Percentiles rank a stretch among this genome's conserved stretches.
Conservation (phyloP, 192 early-diverging fungal genomes). For the Coemansia sp. region DNA sequence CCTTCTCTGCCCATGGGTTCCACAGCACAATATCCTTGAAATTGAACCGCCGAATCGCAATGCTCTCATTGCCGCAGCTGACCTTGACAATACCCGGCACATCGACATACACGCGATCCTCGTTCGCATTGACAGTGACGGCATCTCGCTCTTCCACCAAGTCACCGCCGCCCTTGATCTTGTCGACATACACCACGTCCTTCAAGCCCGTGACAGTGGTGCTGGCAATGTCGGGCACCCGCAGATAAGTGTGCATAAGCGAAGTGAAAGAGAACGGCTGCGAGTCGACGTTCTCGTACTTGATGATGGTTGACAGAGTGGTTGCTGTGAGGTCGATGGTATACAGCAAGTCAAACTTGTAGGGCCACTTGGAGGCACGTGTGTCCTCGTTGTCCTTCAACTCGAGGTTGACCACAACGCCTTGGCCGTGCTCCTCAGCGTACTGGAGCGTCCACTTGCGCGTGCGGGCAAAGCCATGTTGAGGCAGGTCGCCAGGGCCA, state of each 20-base stretch:
- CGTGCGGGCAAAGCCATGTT: constrained; percentile 61
- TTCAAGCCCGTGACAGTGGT: constrained; percentile 68
- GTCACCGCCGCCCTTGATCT: constrained; percentile 58
- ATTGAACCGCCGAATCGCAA: constrained; percentile 40
- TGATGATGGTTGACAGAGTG: constrained; percentile 72
- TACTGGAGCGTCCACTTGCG: constrained; percentile 38
- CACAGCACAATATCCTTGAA: constrained; percentile 75
- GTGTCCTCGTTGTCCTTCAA: constrained; percentile 45
- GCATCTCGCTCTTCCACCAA: constrained; percentile 52
- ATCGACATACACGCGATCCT: constrained; percentile 84
- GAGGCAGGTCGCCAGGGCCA: constrained; percentile 53
- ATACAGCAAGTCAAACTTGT: constrained; percentile 76
- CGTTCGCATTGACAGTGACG: constrained; percentile 68
- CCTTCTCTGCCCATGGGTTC: constrained; percentile 96
- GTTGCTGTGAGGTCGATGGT: constrained; percentile 75
- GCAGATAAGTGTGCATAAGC: constrained; percentile 93
- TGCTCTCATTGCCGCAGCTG: constrained; percentile 19
- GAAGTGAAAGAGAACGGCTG: constrained; percentile 78
- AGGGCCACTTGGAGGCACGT: constrained; percentile 50
- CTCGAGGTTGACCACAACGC: constrained; percentile 44
- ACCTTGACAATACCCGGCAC: constrained; percentile 58
- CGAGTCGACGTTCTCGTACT: constrained; percentile 74
- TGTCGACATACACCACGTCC: constrained; percentile 70
- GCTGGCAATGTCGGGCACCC: constrained; percentile 64
- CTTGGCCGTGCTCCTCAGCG: constrained; percentile 33